Conservation (phyloP, 306 rosid genomes). For the Datisca glomerata region DNA sequence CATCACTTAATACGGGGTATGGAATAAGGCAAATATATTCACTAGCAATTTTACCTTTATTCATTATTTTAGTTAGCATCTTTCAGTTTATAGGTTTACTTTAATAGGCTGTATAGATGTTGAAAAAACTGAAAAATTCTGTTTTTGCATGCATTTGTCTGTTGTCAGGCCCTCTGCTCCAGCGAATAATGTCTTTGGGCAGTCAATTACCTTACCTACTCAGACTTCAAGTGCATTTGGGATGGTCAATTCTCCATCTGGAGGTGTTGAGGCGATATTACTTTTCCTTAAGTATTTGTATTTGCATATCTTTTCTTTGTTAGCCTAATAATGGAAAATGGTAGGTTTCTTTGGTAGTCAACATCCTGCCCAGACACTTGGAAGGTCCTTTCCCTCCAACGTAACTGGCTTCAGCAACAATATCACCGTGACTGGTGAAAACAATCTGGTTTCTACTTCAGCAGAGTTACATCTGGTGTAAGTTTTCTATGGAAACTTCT, state of each 20-base stretch:
- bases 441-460: constrained; percentile 20
- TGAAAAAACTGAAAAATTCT: neutral
- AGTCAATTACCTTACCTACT: constrained; percentile 24
- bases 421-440: constrained; percentile 23
- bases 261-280: constrained; percentile 13
- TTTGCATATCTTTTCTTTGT: constrained; percentile 1
- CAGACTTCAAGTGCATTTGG: constrained; percentile 18
- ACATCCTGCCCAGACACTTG: constrained; percentile 20
- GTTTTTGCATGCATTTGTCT: neutral
- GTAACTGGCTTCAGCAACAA: constrained; percentile 19
- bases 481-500: constrained; percentile 21
- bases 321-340: constrained; percentile 2
- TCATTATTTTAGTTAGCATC: neutral
- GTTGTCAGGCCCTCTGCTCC: constrained; percentile 46
- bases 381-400: constrained; percentile 26
- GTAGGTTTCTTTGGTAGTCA: constrained; percentile 20
- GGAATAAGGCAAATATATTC: constrained; percentile 35
- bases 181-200: constrained; percentile 18
- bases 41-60: neutral
- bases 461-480: constrained; percentile 34
- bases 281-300: neutral
- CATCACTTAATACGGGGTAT: constrained; percentile 37
- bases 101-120: neutral
- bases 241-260: constrained; percentile 13
- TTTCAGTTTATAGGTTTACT: neutral